These are phyloP conservation scores for Scytalidium sp. DNA, from an alignment of 2,329 filamentous ascomycete genomes.

Conservation along the genomic window DNA sequence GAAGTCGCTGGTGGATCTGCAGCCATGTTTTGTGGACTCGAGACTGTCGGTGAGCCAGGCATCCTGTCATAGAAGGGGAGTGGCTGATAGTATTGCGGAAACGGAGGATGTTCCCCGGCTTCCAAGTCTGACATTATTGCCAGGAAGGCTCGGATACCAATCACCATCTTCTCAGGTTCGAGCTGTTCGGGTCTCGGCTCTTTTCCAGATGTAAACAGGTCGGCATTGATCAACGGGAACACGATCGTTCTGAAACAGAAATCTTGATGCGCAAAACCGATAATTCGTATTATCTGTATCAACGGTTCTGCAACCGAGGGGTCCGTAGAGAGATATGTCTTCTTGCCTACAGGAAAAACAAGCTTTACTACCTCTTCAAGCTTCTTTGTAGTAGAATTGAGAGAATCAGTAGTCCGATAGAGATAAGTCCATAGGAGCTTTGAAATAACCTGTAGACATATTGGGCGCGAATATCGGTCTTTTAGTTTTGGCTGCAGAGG, in stretches of 20 bases:
- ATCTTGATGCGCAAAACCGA: conserved; percentile 91
- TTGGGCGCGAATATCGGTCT: conserved; percentile 73
- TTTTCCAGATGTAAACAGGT: conserved; percentile 67
- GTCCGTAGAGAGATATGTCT: conserved; percentile 79
- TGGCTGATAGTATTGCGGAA: conserved; percentile 65
- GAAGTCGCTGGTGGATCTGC: conserved; percentile 18
- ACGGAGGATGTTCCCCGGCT: conserved; percentile 78
- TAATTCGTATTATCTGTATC: conserved; percentile 90
- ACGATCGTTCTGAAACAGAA: conserved; percentile 90
- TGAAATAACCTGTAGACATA: conserved; percentile 86
- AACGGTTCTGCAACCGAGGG: conserved; percentile 81
- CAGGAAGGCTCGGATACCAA: conserved; percentile 91
- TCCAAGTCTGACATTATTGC: conserved; percentile 92
- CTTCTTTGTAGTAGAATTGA: conserved; percentile 68
- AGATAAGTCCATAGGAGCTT: conserved; percentile 93
- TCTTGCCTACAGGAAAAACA: conserved; percentile 76
- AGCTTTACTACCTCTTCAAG: conserved; percentile 87
- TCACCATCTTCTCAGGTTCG: conserved; percentile 95
- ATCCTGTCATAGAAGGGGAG: conserved; percentile 39
- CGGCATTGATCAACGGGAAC: conserved; percentile 92
- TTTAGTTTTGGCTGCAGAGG: conserved; percentile 79
- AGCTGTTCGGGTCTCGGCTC: conserved; percentile 80
- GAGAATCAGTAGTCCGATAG: conserved; percentile 74
- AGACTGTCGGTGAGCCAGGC: conserved; percentile 48
- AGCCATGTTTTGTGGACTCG: conserved; percentile 27